Conservation (phyloP, 441 rosid species). For the Populus hybrid region DNA sequence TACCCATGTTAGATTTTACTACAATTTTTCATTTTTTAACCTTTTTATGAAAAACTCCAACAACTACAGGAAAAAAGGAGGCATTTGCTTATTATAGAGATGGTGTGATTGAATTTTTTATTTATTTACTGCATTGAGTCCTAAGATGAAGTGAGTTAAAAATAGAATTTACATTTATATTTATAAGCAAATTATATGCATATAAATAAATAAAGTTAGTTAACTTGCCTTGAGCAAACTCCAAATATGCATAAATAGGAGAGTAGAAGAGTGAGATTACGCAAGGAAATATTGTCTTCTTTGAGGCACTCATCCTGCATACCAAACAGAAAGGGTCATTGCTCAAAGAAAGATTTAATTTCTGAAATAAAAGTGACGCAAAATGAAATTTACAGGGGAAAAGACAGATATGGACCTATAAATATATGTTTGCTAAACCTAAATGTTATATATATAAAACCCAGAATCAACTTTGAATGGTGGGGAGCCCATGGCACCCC, state of each 20-base stretch:
- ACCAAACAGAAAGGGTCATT: constrained; percentile 3
- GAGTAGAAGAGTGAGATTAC: constrained; percentile 73
- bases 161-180: too few relatives aligned
- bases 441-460: background rate
- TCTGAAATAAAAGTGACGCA: background rate
- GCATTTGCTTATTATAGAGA: too few relatives aligned
- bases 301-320: constrained; percentile 78
- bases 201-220: constrained; percentile 3
- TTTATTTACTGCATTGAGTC: too few relatives aligned
- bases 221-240: constrained; percentile 73
- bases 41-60: too few relatives aligned
- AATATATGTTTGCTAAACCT: background rate
- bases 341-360: background rate
- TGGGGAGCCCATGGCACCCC: too few relatives aligned
- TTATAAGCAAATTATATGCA: too few relatives aligned
- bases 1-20: background rate
- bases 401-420: background rate
- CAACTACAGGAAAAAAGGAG: too few relatives aligned
- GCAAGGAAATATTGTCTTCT: constrained; percentile 72
- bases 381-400: background rate
- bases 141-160: too few relatives aligned
- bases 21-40: background rate
- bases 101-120: too few relatives aligned
- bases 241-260: constrained; percentile 72
- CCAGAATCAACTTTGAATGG: background rate